Evolutionary conservation across 2,329 filamentous ascomycete species (phyloP).

Genomic region (Eurotiales sp.): DNA sequence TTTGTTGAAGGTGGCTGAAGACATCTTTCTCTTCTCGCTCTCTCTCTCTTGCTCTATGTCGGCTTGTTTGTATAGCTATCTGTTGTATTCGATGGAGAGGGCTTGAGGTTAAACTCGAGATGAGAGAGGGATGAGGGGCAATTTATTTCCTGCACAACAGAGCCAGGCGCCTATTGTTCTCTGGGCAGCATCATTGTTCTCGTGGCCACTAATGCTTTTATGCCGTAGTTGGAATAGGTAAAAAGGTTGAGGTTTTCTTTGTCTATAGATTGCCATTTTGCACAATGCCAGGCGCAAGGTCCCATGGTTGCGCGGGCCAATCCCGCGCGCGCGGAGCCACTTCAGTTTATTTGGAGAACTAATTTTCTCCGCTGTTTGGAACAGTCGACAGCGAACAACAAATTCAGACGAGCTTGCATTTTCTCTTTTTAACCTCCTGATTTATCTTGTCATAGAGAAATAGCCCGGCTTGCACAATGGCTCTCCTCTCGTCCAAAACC

Average conservation of each 20-base stretch:
- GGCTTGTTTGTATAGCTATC: background rate
- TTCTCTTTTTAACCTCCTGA: no score
- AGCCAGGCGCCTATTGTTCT: conserved; percentile 10
- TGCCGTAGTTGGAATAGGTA: no score
- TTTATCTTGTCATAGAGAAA: background rate
- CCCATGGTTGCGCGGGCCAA: no score
- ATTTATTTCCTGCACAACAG: background rate
- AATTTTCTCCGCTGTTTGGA: no score
- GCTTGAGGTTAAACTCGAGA: background rate
- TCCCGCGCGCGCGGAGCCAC: no score
- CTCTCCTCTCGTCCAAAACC: conserved; percentile 71
- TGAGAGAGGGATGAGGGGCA: background rate
- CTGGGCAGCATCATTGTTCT: background rate
- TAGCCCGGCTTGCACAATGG: conserved; percentile 56
- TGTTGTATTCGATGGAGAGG: background rate
- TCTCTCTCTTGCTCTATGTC: background rate
- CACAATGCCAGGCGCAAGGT: background rate
- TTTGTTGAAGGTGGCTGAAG: conserved; percentile 37
- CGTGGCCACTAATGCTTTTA: background rate
- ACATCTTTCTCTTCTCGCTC: conserved; percentile 17
- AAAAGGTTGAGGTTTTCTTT: no score
- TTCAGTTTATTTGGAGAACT: no score
- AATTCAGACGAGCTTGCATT: no score
- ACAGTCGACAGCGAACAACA: no score
- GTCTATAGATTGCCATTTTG: background rate